These are phyloP conservation scores for Athelia psychrophila DNA, from an alignment of 1,284 basidiomycete genomes.

Conservation along the genomic window DNA sequence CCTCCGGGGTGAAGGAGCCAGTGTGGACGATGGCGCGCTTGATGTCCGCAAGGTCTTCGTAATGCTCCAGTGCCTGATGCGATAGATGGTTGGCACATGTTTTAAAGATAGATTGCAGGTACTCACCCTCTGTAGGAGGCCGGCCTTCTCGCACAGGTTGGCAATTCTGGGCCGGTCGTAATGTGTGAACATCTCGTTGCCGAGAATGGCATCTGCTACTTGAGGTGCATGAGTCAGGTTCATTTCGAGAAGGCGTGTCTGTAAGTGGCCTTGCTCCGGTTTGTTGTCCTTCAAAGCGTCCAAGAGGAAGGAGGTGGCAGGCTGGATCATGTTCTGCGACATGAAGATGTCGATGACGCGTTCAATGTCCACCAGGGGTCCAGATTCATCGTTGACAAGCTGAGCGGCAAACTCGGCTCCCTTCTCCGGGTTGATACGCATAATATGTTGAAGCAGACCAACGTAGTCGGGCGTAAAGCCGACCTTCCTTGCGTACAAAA, in stretches of 20 bases:
- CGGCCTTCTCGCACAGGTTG: conserved; percentile 98
- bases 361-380: conserved; percentile 93
- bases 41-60: conserved; percentile 96
- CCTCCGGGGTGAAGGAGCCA: conserved; percentile 82
- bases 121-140: conserved; percentile 85
- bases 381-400: conserved; percentile 91
- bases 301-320: conserved; percentile 96
- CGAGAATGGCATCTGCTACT: conserved; percentile 98
- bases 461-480: conserved; percentile 94
- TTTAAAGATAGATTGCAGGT: background rate
- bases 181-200: conserved; percentile 98
- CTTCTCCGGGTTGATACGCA: conserved; percentile 96
- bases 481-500: conserved; percentile 98
- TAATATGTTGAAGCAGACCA: conserved; percentile 94
- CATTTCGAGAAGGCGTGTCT: conserved; percentile 97
- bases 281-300: conserved; percentile 99
- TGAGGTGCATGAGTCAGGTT: conserved; percentile 98
- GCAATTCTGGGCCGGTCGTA: conserved; percentile 97
- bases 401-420: conserved; percentile 98
- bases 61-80: conserved; percentile 92
- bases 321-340: conserved; percentile 99
- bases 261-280: conserved; percentile 94
- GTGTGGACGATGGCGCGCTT: conserved; percentile 98
- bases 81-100: conserved; percentile 4
- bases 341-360: conserved; percentile 98